phyloP scores from a whole-genome alignment of 208 protist genomes.

The Endotrypanum monterogeii region DNA sequence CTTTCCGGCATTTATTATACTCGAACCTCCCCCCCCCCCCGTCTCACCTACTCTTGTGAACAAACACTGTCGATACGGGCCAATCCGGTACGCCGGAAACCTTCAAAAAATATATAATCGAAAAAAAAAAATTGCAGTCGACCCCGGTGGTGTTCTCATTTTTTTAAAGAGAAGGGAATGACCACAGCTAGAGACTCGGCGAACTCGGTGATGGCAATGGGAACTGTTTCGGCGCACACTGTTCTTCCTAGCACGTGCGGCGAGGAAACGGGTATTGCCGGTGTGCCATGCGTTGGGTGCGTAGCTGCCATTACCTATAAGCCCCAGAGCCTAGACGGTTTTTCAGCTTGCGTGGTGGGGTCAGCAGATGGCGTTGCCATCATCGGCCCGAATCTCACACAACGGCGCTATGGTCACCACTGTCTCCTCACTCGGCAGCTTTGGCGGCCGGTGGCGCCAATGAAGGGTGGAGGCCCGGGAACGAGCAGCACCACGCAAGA shows the following conservation, averaged over 20 bases:
- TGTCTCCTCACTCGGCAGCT: constrained; percentile 45
- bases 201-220: neutral
- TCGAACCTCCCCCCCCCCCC: neutral
- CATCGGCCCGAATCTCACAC: constrained; percentile 56
- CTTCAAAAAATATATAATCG: too few species aligned
- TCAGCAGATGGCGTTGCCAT: constrained; percentile 55
- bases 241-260: constrained; percentile 62
- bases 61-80: too few species aligned
- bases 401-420: constrained; percentile 30
- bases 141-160: too few species aligned
- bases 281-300: constrained; percentile 66
- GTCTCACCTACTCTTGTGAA: neutral
- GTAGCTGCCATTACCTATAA: constrained; percentile 51
- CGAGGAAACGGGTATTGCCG: constrained; percentile 70
- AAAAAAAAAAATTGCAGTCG: too few species aligned
- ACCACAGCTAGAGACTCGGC: neutral
- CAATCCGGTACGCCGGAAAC: too few species aligned
- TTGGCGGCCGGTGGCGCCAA: constrained; percentile 37
- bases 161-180: neutral
- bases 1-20: neutral
- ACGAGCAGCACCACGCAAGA: neutral
- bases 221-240: neutral
- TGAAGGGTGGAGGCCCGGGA: neutral
- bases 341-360: constrained; percentile 59
- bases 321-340: constrained; percentile 21